phyloP scores from a whole-genome alignment of 345 rosid species.

The Pistacia integerrima region DNA sequence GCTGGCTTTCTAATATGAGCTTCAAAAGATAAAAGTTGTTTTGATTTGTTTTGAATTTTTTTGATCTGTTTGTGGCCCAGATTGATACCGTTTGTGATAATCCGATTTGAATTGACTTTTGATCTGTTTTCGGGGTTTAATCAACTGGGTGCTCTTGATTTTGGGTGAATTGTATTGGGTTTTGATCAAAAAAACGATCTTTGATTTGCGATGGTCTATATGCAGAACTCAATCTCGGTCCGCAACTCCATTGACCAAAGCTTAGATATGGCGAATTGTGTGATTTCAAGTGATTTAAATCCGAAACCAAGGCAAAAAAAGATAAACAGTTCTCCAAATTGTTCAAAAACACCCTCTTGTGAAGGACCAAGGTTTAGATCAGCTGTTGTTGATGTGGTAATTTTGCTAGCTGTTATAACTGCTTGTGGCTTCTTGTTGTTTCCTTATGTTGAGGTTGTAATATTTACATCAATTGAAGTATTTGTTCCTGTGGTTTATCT shows the following conservation, averaged over 20 bases:
- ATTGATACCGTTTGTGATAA: no score
- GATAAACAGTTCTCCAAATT: conserved; percentile 37
- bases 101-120: neutral
- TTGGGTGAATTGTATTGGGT: conserved; percentile 27
- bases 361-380: conserved; percentile 57
- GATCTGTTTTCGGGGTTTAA: neutral
- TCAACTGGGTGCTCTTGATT: conserved; percentile 47
- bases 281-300: conserved; percentile 46
- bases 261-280: conserved; percentile 55
- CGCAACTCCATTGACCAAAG: conserved; percentile 72
- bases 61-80: neutral
- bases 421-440: conserved; percentile 77
- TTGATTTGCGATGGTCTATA: conserved; percentile 74
- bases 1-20: neutral
- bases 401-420: conserved; percentile 67
- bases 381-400: conserved; percentile 71
- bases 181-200: conserved; percentile 20
- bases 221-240: conserved; percentile 82
- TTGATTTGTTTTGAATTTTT: neutral
- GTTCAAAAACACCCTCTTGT: conserved; percentile 45
- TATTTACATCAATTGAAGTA: conserved; percentile 40
- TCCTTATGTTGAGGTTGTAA: conserved; percentile 57
- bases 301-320: conserved; percentile 45
- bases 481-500: conserved; percentile 43
- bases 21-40: neutral